Percentiles rank a stretch among this genome's conserved stretches.
These are phyloP conservation scores for Calocera cornea DNA, from an alignment of 768 basidiomycete species.

Conservation along the genomic window DNA sequence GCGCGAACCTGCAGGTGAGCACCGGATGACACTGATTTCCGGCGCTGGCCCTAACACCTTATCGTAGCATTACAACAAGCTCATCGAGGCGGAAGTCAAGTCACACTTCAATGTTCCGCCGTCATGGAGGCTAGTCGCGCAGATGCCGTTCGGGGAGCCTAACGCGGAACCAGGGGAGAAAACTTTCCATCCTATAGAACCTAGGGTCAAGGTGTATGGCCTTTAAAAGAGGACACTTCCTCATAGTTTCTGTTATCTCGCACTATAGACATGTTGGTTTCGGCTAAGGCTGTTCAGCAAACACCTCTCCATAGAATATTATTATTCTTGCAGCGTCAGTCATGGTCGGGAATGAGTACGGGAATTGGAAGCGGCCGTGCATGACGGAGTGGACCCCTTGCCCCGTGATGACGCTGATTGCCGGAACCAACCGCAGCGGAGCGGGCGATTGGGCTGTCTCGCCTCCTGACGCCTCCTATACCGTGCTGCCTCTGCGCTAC, in stretches of 20 bases:
- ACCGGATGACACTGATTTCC: neutral
- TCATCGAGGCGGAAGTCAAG: neutral
- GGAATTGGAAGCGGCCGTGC: neutral
- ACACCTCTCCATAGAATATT: neutral
- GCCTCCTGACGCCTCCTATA: neutral
- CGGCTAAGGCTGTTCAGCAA: too few species aligned
- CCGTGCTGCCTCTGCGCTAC: neutral
- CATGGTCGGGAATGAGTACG: neutral
- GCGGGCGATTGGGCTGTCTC: neutral
- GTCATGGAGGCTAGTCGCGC: neutral
- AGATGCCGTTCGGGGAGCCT: slow-evolving; percentile 1
- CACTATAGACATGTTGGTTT: neutral
- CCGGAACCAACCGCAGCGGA: neutral
- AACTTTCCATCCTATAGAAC: neutral
- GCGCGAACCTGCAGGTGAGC: slow-evolving; percentile 1
- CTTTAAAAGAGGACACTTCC: neutral
- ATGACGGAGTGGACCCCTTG: neutral
- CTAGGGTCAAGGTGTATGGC: neutral
- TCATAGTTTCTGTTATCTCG: neutral
- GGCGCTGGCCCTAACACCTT: neutral
- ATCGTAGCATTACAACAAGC: neutral
- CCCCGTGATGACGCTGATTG: neutral
- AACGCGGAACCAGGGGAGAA: neutral
- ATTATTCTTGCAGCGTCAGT: neutral
- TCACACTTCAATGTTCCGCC: neutral